Conservation (phyloP, 164 flowering plant species). For the Akebia trifoliata region DNA sequence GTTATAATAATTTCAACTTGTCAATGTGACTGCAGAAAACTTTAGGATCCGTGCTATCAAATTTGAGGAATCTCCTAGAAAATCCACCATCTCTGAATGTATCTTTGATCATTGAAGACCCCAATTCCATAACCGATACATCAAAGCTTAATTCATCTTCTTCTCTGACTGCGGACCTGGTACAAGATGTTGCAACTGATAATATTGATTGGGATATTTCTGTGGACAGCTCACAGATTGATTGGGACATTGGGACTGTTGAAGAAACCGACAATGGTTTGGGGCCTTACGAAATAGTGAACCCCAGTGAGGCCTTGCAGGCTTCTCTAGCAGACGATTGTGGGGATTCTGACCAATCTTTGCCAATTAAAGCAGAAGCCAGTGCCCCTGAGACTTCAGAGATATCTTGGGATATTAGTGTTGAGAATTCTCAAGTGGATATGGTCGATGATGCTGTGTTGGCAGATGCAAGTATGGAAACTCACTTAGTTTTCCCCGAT, state of each 20-base stretch:
- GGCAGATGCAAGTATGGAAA: slow-evolving; percentile 18
- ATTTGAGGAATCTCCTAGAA: slow-evolving; percentile 52
- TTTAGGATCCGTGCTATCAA: slow-evolving; percentile 37
- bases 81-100: slow-evolving; percentile 72
- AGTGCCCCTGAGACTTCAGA: slow-evolving; percentile 40
- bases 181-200: slow-evolving; percentile 28
- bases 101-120: slow-evolving; percentile 45
- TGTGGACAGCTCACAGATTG: slow-evolving; percentile 71
- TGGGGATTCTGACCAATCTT: slow-evolving; percentile 24
- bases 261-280: slow-evolving; percentile 68
- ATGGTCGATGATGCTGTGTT: slow-evolving; percentile 32
- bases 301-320: slow-evolving; percentile 51
- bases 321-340: slow-evolving; percentile 32
- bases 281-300: slow-evolving; percentile 79
- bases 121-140: slow-evolving; percentile 33
- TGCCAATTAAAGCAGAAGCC: slow-evolving; percentile 24
- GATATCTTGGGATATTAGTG: slow-evolving; percentile 80
- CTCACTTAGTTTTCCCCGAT: slow-evolving; percentile 27
- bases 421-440: slow-evolving; percentile 67
- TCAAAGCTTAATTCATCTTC: slow-evolving; percentile 24
- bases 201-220: slow-evolving; percentile 89
- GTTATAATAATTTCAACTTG: not conserved
- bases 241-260: slow-evolving; percentile 81
- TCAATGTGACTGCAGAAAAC: slow-evolving; percentile 52
- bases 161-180: slow-evolving; percentile 16